Conservation (phyloP, 768 basidiomycete species). For the Rhizopogon rudus region DNA sequence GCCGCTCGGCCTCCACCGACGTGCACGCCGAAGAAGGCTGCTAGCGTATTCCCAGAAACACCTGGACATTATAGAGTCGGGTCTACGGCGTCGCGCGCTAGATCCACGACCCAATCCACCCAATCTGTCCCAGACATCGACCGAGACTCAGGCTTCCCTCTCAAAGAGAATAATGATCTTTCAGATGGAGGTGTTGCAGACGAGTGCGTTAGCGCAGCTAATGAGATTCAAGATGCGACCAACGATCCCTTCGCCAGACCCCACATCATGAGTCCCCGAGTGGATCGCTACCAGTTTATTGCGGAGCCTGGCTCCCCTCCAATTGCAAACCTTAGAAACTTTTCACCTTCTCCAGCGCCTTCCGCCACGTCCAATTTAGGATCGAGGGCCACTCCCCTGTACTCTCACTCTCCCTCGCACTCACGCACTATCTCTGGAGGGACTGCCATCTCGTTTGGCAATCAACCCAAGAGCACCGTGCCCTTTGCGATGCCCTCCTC, state of each 20-base stretch:
- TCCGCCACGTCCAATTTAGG: background rate
- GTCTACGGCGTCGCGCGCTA: slow-evolving; percentile 10
- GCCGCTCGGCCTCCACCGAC: background rate
- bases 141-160: background rate
- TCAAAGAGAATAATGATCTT: slow-evolving; percentile 3
- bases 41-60: slow-evolving; percentile 11
- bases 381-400: background rate
- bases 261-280: background rate
- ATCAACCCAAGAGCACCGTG: slow-evolving; percentile 1
- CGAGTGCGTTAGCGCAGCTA: background rate
- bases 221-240: background rate
- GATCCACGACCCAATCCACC: slow-evolving; percentile 6
- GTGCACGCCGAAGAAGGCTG: slow-evolving; percentile 6
- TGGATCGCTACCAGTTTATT: background rate
- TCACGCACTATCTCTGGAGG: slow-evolving; percentile 1
- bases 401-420: slow-evolving; percentile 10
- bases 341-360: background rate
- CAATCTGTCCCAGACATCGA: slow-evolving; percentile 5
- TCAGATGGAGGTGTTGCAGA: background rate
- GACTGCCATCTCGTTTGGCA: background rate
- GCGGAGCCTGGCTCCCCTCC: background rate
- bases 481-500: background rate
- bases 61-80: slow-evolving; percentile 7
- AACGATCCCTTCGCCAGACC: background rate
- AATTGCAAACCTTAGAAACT: background rate